Conservation (phyloP, 139 green algal genomes). For the Medakamo hakoo region DNA sequence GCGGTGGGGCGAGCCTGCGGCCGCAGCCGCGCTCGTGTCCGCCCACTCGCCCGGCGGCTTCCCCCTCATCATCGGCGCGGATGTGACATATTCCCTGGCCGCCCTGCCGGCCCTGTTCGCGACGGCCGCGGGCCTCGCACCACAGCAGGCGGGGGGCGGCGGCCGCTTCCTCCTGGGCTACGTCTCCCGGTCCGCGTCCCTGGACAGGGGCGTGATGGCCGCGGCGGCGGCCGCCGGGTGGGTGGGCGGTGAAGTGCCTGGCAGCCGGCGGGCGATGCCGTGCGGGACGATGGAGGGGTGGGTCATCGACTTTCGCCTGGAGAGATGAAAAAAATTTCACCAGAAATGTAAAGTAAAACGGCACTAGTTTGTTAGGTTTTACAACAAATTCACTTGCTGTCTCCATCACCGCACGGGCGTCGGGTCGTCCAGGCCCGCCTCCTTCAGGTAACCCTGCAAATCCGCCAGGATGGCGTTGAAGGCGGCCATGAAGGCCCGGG, state of each 20-base stretch:
- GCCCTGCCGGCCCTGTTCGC: neutral
- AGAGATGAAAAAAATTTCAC: no score
- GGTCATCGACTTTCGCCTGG: neutral
- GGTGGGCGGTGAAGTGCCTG: neutral
- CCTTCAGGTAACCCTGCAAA: neutral
- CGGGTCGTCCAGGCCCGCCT: neutral
- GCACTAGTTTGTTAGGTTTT: no score
- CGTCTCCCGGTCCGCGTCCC: neutral
- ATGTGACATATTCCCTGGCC: neutral
- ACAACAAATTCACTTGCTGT: neutral
- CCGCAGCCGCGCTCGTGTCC: no score
- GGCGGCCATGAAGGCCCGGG: neutral
- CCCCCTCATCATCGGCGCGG: neutral
- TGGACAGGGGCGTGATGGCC: neutral
- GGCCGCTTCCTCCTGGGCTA: neutral
- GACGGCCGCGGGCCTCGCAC: neutral
- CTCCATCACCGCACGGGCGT: neutral
- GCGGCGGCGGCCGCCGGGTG: no score
- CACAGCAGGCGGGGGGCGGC: no score
- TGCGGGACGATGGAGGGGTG: neutral
- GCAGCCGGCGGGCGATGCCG: neutral
- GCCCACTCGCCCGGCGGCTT: neutral
- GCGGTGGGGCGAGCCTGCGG: neutral
- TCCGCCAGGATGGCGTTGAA: neutral
- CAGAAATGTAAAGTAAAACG: no score